Conservation (phyloP, 1,284 basidiomycete species). For the Apiotrichum sp. region DNA sequence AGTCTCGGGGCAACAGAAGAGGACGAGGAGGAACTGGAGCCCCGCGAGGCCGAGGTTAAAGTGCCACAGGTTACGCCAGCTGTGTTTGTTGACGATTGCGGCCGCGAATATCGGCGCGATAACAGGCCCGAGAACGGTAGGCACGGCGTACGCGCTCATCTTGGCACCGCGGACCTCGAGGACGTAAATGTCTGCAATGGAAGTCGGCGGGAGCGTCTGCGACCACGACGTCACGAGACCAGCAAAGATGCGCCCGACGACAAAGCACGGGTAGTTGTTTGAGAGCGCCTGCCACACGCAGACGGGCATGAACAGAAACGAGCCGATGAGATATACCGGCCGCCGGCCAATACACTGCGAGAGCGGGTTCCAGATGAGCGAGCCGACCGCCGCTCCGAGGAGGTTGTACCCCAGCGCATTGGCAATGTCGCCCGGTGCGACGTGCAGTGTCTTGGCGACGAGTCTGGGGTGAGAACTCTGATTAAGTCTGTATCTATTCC, state of each 20-base stretch:
- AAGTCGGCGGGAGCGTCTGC: constrained; percentile 30
- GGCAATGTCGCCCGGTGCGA: constrained; percentile 29
- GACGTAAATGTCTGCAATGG: constrained; percentile 31
- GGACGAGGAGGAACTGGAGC: constrained; percentile 8
- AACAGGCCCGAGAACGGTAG: constrained; percentile 31
- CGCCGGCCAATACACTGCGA: constrained; percentile 36
- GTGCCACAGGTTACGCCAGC: constrained; percentile 38
- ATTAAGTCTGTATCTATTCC: too few species aligned
- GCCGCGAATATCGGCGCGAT: constrained; percentile 40
- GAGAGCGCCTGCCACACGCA: constrained; percentile 38
- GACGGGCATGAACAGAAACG: constrained; percentile 38
- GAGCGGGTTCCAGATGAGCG: constrained; percentile 35
- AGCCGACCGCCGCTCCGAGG: constrained; percentile 44
- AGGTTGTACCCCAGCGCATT: constrained; percentile 43
- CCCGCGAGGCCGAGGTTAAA: constrained; percentile 31
- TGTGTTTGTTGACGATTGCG: constrained; percentile 26
- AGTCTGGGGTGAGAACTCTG: not conserved
- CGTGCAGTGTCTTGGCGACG: constrained; percentile 2
- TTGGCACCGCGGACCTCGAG: constrained; percentile 39
- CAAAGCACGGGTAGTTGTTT: constrained; percentile 20
- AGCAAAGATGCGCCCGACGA: constrained; percentile 25
- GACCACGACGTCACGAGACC: constrained; percentile 23
- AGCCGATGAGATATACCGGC: constrained; percentile 40
- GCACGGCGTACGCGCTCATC: constrained; percentile 33
- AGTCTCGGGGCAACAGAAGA: constrained; percentile 42